phyloP scores from a whole-genome alignment of 2,329 filamentous ascomycete genomes.

The Neophaeococcomyces aloes region DNA sequence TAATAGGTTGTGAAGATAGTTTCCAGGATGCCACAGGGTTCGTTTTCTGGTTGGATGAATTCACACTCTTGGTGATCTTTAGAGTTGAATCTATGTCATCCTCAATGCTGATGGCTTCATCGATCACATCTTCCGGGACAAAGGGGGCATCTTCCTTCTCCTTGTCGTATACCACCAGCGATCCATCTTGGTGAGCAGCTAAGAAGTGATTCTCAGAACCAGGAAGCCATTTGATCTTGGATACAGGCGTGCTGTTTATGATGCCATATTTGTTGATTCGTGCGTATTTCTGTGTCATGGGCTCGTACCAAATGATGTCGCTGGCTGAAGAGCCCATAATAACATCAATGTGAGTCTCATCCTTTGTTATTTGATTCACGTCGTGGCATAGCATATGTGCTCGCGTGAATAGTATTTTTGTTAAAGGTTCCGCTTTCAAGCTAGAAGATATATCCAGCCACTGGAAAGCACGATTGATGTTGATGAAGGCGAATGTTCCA shows the following conservation, averaged over 20 bases:
- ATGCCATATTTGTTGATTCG: constrained; percentile 93
- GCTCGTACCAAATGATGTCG: constrained; percentile 98
- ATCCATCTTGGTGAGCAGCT: constrained; percentile 83
- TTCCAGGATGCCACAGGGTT: constrained; percentile 94
- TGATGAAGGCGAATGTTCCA: constrained; percentile 82
- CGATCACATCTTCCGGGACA: constrained; percentile 52
- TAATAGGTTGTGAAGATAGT: constrained; percentile 79
- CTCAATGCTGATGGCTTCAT: constrained; percentile 25
- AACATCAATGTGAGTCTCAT: constrained; percentile 69
- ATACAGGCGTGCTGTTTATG: constrained; percentile 76
- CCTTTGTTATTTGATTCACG: constrained; percentile 74
- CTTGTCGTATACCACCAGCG: constrained; percentile 89
- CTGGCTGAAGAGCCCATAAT: constrained; percentile 94
- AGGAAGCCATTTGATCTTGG: constrained; percentile 85
- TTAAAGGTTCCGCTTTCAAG: constrained; percentile 69
- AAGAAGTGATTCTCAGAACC: constrained; percentile 89
- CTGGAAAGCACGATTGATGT: constrained; percentile 89
- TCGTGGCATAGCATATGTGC: constrained; percentile 93
- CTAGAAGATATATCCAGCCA: constrained; percentile 81
- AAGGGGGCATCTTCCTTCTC: constrained; percentile 85
- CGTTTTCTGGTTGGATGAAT: constrained; percentile 83
- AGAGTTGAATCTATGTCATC: constrained; percentile 38
- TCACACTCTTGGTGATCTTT: constrained; percentile 77
- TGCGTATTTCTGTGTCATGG: constrained; percentile 89
- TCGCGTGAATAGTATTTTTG: constrained; percentile 94